These are phyloP conservation scores for Camellia sinensis DNA, from an alignment of 148 eudicot genomes.

Conservation along the genomic window DNA sequence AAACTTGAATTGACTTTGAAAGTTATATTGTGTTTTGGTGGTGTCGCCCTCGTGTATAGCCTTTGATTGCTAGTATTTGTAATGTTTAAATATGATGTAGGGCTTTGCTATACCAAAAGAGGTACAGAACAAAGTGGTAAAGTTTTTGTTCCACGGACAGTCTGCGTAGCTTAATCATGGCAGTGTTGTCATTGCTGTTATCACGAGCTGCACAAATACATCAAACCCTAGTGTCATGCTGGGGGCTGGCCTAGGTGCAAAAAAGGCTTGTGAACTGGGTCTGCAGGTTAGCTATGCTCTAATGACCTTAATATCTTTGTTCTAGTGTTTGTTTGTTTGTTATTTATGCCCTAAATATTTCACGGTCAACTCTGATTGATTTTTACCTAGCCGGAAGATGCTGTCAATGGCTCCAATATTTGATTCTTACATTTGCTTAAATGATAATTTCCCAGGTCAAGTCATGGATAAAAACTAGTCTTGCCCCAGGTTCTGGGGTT, in stretches of 20 bases:
- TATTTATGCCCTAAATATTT: not conserved
- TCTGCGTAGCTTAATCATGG: slow-evolving; percentile 66
- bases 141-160: slow-evolving; percentile 56
- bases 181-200: slow-evolving; percentile 68
- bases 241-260: slow-evolving; percentile 61
- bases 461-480: slow-evolving; percentile 66
- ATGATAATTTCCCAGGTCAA: slow-evolving; percentile 42
- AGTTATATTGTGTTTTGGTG: not conserved
- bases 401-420: not conserved
- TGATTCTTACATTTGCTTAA: not conserved
- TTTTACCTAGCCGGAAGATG: not conserved
- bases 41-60: not conserved
- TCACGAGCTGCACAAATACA: slow-evolving; percentile 69
- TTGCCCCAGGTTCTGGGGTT: slow-evolving; percentile 66
- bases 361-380: not conserved
- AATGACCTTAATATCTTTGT: not conserved
- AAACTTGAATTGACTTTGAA: not conserved
- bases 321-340: not conserved
- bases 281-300: slow-evolving; percentile 36
- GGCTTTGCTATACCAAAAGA: slow-evolving; percentile 63
- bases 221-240: slow-evolving; percentile 75
- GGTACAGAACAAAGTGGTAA: slow-evolving; percentile 50
- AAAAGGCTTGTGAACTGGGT: slow-evolving; percentile 57
- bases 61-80: not conserved
- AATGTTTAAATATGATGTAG: slow-evolving; percentile 22